A percentile compares a stretch with the other conserved stretches of the same genome.
Evolutionary conservation across 2,329 filamentous ascomycete species (phyloP).

Genomic region (Penicillium sp.): DNA sequence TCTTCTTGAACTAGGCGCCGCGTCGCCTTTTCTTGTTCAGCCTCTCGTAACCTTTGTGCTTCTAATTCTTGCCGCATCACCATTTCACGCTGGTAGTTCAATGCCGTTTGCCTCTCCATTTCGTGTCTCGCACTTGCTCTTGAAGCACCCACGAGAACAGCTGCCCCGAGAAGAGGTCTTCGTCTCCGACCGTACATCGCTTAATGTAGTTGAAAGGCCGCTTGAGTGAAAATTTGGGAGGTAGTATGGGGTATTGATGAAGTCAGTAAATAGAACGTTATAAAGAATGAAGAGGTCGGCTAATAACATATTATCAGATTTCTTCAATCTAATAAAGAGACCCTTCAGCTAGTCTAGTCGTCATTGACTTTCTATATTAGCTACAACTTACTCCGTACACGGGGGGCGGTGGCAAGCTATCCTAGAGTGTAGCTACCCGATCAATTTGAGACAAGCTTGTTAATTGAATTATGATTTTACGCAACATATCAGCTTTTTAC

Average conservation of each 20-base stretch:
- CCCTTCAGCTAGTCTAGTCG: background rate
- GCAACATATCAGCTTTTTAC: background rate
- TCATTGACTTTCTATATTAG: background rate
- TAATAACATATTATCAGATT: background rate
- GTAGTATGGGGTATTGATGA: background rate
- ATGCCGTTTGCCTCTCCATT: slow-evolving; percentile 8
- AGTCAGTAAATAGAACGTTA: background rate
- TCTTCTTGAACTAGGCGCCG: slow-evolving; percentile 1
- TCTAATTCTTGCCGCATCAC: background rate
- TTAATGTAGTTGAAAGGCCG: background rate
- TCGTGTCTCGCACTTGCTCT: background rate
- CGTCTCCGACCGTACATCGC: slow-evolving; percentile 1
- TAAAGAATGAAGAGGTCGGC: background rate
- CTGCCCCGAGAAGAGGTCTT: slow-evolving; percentile 3
- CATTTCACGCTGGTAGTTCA: background rate
- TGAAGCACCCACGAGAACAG: slow-evolving; percentile 1
- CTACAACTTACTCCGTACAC: background rate
- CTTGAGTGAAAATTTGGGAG: background rate
- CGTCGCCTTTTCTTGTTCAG: background rate
- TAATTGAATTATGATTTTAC: background rate
- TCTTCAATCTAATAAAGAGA: background rate
- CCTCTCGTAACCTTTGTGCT: background rate
- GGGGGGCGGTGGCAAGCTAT: background rate
- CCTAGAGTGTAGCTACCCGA: background rate
- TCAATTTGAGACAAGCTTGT: background rate